Evolutionary conservation across 2,329 filamentous ascomycete species (phyloP).

Genomic region (Samsoniella hepiali): DNA sequence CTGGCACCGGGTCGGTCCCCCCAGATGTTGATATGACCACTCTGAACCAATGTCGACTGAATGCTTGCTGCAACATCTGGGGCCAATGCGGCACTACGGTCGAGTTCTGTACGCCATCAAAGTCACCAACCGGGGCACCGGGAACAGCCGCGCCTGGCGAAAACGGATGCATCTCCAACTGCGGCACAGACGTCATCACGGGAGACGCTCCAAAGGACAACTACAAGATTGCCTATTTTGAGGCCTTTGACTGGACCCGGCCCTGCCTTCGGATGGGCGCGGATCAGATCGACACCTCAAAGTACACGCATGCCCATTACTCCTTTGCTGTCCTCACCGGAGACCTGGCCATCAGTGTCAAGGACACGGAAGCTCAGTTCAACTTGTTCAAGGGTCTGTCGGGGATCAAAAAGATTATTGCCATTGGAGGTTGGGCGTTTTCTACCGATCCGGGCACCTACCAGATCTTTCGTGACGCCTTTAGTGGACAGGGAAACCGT

Average conservation of each 20-base stretch:
- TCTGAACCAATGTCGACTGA: slow-evolving; percentile 31
- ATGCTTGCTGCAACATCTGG: slow-evolving; percentile 35
- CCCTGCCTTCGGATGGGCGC: slow-evolving; percentile 29
- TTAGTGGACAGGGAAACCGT: slow-evolving; percentile 29
- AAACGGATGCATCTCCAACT: slow-evolving; percentile 31
- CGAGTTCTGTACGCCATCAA: slow-evolving; percentile 35
- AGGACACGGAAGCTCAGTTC: slow-evolving; percentile 24
- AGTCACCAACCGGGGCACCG: slow-evolving; percentile 32
- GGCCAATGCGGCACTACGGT: slow-evolving; percentile 40
- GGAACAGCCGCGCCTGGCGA: slow-evolving; percentile 33
- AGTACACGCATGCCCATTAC: slow-evolving; percentile 36
- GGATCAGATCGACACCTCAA: slow-evolving; percentile 12
- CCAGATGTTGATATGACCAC: slow-evolving; percentile 20
- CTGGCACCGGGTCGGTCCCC: slow-evolving; percentile 22
- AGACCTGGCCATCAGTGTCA: slow-evolving; percentile 21
- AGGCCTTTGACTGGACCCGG: slow-evolving; percentile 33
- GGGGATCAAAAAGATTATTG: slow-evolving; percentile 26
- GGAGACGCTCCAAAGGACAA: slow-evolving; percentile 16
- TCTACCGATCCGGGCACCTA: slow-evolving; percentile 21
- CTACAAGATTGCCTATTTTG: slow-evolving; percentile 29
- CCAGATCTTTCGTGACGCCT: slow-evolving; percentile 23
- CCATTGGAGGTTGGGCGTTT: slow-evolving; percentile 31
- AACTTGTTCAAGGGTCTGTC: slow-evolving; percentile 21
- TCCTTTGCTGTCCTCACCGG: slow-evolving; percentile 33
- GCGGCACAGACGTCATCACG: slow-evolving; percentile 26